phyloP scores from a whole-genome alignment of 2,329 filamentous ascomycete species.

The Helotiales sp. region DNA sequence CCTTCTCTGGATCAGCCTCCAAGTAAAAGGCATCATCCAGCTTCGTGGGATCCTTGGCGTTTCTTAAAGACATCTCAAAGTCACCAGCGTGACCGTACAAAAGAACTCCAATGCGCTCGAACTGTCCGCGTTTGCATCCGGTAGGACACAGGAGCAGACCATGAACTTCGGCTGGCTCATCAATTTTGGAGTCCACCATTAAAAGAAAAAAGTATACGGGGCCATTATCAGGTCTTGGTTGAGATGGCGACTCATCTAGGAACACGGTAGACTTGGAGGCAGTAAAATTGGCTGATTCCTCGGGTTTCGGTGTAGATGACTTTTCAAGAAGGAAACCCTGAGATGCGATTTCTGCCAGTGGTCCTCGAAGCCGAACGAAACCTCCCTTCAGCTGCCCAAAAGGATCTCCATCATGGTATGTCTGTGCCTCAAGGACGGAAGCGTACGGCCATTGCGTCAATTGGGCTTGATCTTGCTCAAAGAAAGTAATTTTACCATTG shows the following conservation, averaged over 20 bases:
- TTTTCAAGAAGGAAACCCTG: not conserved
- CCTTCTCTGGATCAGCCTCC: not conserved
- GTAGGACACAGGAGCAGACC: conserved; percentile 1
- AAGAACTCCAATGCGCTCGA: conserved; percentile 1
- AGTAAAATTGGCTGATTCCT: not conserved
- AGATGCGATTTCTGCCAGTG: not conserved
- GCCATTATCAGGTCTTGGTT: not conserved
- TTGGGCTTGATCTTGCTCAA: not conserved
- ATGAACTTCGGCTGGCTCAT: not conserved
- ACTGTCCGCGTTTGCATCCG: conserved; percentile 1
- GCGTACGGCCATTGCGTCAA: not conserved
- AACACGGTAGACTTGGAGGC: not conserved
- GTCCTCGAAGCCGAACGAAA: not conserved
- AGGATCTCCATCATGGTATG: conserved; percentile 1
- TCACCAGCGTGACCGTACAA: not conserved
- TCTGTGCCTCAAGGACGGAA: not conserved
- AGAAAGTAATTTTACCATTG: not conserved
- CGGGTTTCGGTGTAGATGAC: not conserved
- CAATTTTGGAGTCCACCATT: not conserved
- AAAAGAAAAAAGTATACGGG: not conserved
- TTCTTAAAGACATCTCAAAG: not conserved
- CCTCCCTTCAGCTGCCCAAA: conserved; percentile 14
- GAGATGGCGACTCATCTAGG: not conserved
- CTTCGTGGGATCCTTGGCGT: not conserved
- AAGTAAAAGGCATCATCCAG: not conserved